Percentiles rank a stretch among this genome's conserved stretches.
These are phyloP conservation scores for Pleurotus citrinopileatus DNA, from an alignment of 768 basidiomycete genomes.

Conservation along the genomic window DNA sequence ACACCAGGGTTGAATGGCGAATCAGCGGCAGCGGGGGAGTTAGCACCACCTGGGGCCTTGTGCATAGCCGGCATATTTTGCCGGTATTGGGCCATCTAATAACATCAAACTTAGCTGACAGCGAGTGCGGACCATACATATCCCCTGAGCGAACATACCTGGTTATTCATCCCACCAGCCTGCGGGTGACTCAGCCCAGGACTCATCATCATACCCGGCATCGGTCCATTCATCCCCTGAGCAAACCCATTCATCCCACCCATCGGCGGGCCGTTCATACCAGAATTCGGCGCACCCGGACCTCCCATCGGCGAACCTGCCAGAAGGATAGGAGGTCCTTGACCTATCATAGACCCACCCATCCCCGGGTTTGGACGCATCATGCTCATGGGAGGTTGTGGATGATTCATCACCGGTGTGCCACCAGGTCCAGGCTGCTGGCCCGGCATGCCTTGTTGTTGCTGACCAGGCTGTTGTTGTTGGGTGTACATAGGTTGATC, in stretches of 20 bases:
- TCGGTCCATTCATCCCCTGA: constrained; percentile 23
- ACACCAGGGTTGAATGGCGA: constrained; percentile 36
- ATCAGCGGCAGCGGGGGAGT: constrained; percentile 45
- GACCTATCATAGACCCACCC: constrained; percentile 28
- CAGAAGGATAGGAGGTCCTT: constrained; percentile 14
- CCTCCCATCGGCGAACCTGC: too few species aligned
- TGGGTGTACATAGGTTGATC: constrained; percentile 27
- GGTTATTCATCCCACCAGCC: constrained; percentile 34
- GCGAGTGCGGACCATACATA: neutral
- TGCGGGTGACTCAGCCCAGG: constrained; percentile 32
- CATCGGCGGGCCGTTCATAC: constrained; percentile 2
- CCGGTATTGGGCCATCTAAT: constrained; percentile 24
- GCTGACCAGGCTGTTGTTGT: constrained; percentile 15
- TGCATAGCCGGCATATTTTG: constrained; percentile 26
- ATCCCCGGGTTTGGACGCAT: constrained; percentile 22
- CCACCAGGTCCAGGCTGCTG: constrained; percentile 15
- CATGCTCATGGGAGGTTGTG: constrained; percentile 11
- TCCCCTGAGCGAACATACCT: constrained; percentile 25
- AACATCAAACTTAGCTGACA: neutral
- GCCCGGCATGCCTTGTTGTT: constrained; percentile 16
- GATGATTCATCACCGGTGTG: neutral
- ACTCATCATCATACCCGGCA: constrained; percentile 20
- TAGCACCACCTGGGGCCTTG: constrained; percentile 30
- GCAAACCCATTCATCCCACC: neutral
- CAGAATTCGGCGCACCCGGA: neutral